Evolutionary conservation across 1,139 yeast genomes (phyloP).

Genomic region (Hemisphaericaspora lyxosophila): DNA sequence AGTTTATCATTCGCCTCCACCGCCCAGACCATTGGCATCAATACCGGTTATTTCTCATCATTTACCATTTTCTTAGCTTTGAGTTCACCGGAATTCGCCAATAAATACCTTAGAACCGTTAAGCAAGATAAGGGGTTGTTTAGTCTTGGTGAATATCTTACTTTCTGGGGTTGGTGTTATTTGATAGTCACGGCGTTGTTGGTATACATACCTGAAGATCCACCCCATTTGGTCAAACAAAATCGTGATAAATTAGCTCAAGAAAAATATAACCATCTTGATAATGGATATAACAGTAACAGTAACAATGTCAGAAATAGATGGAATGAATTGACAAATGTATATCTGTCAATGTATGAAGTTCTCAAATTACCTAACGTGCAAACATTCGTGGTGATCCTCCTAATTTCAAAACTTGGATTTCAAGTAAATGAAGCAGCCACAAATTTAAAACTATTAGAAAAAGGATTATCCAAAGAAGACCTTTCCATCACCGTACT

Average conservation of each 20-base stretch:
- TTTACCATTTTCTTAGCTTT: conserved; percentile 90
- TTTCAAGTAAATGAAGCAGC: conserved; percentile 97
- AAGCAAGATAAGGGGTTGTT: conserved; percentile 70
- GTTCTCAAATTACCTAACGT: conserved; percentile 77
- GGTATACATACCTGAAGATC: conserved; percentile 68
- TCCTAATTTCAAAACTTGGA: conserved; percentile 81
- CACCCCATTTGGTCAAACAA: conserved; percentile 44
- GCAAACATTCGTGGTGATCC: conserved; percentile 70
- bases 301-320: conserved; percentile 20
- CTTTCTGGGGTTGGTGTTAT: conserved; percentile 75
- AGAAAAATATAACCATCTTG: conserved; percentile 30
- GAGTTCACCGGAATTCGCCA: conserved; percentile 90
- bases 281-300: conserved; percentile 6
- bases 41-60: conserved; percentile 87
- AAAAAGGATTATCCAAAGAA: conserved; percentile 89
- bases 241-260: conserved; percentile 42
- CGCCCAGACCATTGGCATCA: conserved; percentile 94
- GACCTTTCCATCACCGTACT: conserved; percentile 90
- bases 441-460: conserved; percentile 87
- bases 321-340: conserved; percentile 38
- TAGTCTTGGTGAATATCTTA: conserved; percentile 70
- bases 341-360: conserved; percentile 75
- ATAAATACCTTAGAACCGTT: conserved; percentile 64
- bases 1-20: conserved; percentile 94
- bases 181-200: conserved; percentile 59